Base-by-base conservation (phyloP, 176 grass and related monocot genomes). In the Chloris gayana region DNA sequence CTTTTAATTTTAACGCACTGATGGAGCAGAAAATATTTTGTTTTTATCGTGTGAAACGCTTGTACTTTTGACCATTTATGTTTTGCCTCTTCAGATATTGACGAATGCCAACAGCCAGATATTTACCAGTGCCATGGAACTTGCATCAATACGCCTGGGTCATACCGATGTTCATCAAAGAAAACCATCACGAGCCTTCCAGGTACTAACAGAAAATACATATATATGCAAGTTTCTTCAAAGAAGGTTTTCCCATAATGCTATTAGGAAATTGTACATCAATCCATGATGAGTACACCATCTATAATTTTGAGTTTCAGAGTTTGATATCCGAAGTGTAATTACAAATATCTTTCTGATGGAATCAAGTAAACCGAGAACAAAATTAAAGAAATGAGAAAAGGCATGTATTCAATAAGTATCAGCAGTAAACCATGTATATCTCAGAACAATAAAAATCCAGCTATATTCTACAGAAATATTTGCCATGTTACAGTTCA, bases 61-160 rank as follows among this genome's bases (percentile, higher is more conserved):
- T 44, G 9, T 2, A 18, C 46, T 49, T 49, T 49, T 49, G 13
- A 49, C 46, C 49, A 19, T 21, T 14, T n/a, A 7, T 11, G 14
- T 21, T 0, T 0, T 29, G 0, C 5, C 3, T 11, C 42, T 74
- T 59, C 15, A 87, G 85, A 87, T 64, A 77, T 87, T 0, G 7
- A 87, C 0, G 85, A 87, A 35, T 87, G 85, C 27, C 33, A 67
- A n/a, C 73, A 18, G 15, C 85, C 67, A 47, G 73, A 87, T 72
- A 1, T 72, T 57, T 87, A 87, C 32, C 73, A 58, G 18, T 87
- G 85, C 1, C 73, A 67, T 34, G 80, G 67, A 73, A 72, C 67
- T 4, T 87, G 80, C 67, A 30, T 78, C 79, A 87, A 87, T 87
- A 1, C 57, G 22, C 80, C 67, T 0, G 85, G 85, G 22, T 66